Evolutionary conservation across 768 basidiomycete species (phyloP).

Genomic region (Mycena latifolia): DNA sequence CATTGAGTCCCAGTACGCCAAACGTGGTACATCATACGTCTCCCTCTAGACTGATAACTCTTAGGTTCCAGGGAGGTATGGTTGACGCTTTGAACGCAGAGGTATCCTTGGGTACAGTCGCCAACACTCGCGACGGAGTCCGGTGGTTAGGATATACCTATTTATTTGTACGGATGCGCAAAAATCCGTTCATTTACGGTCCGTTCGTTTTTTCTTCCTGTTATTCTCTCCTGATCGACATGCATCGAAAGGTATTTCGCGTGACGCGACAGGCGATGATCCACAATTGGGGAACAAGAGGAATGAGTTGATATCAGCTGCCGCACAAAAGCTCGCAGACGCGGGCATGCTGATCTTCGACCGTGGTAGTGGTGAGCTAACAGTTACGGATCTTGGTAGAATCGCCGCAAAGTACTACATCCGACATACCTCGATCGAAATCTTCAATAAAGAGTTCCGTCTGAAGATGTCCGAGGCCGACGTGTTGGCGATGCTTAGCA

Average conservation of each 20-base stretch:
- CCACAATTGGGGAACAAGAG: slow-evolving; percentile 80
- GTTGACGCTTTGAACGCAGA: slow-evolving; percentile 96
- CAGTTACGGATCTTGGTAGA: slow-evolving; percentile 91
- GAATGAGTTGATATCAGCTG: slow-evolving; percentile 71
- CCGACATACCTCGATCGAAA: slow-evolving; percentile 84
- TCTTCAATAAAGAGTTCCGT: slow-evolving; percentile 85
- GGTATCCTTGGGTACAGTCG: slow-evolving; percentile 93
- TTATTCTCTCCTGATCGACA: slow-evolving; percentile 10
- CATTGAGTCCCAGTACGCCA: slow-evolving; percentile 91
- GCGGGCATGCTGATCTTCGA: slow-evolving; percentile 89
- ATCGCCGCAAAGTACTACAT: slow-evolving; percentile 99
- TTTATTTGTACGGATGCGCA: slow-evolving; percentile 93
- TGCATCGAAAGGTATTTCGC: slow-evolving; percentile 71
- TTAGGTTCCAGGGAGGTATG: slow-evolving; percentile 85
- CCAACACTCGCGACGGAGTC: slow-evolving; percentile 86
- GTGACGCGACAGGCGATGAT: slow-evolving; percentile 77
- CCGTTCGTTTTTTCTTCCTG: slow-evolving; percentile 33
- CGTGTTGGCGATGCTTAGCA: slow-evolving; percentile 85
- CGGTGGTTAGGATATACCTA: slow-evolving; percentile 98
- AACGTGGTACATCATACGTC: neutral
- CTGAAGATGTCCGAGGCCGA: slow-evolving; percentile 94
- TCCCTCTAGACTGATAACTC: slow-evolving; percentile 3
- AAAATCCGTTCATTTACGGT: slow-evolving; percentile 92
- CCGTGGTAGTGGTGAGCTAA: slow-evolving; percentile 65
- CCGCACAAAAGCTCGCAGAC: slow-evolving; percentile 75